phyloP scores from a whole-genome alignment of 148 eudicot species.

The Chenopodium quinoa region DNA sequence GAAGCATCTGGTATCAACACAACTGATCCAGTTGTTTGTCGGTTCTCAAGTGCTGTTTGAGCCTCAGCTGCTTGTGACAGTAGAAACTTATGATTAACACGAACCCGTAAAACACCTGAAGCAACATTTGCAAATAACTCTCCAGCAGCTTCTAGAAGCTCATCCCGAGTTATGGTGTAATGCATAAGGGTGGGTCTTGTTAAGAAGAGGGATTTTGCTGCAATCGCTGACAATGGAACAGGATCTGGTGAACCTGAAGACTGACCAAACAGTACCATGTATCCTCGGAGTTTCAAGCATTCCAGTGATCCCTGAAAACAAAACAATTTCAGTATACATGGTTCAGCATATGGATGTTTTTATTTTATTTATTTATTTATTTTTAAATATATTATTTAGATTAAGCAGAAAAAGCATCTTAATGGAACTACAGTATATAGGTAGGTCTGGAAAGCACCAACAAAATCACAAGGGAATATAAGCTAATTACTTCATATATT shows the following conservation, averaged over 20 bases:
- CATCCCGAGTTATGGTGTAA: conserved; percentile 57
- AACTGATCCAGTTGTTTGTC: conserved; percentile 71
- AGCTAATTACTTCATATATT: neutral
- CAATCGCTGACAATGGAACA: conserved; percentile 63
- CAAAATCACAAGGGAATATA: neutral
- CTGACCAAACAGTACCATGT: conserved; percentile 72
- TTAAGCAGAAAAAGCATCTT: neutral
- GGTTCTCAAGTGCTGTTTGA: conserved; percentile 71
- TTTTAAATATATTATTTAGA: too few species aligned
- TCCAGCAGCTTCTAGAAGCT: conserved; percentile 66
- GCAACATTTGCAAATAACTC: conserved; percentile 64
- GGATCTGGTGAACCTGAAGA: conserved; percentile 75
- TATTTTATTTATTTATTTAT: too few species aligned
- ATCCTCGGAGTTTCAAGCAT: conserved; percentile 72
- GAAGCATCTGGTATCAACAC: conserved; percentile 71
- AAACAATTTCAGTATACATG: neutral
- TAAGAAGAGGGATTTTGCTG: conserved; percentile 62
- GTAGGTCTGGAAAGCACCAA: neutral
- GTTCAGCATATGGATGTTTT: too few species aligned
- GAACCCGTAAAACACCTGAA: conserved; percentile 55
- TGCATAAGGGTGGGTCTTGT: conserved; percentile 60
- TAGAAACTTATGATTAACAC: conserved; percentile 73
- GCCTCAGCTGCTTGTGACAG: conserved; percentile 81
- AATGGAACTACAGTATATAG: neutral
- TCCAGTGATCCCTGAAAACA: conserved; percentile 67